Base-by-base conservation (phyloP, 345 rosid species). In the Rhizophora apiculata region DNA sequence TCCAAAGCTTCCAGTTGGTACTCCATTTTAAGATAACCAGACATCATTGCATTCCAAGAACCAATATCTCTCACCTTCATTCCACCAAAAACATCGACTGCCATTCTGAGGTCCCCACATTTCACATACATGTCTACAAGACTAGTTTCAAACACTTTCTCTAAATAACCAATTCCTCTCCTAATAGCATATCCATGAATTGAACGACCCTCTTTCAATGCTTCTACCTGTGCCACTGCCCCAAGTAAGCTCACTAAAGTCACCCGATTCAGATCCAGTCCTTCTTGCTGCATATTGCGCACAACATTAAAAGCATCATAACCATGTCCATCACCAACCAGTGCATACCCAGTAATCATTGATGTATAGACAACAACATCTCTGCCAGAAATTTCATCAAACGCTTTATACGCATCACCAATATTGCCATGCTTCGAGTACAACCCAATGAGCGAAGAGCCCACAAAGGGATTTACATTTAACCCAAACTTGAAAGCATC, bases 71-170 rank as follows among this genome's bases (percentile, higher is more conserved):
- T 70, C 43, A 19, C 24, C 30, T 77, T 60, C 69, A 71, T 67
- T 66, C 58, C 37, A 21, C 63, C 53, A 59, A 76, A 80, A 54
- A 68, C 51, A 49, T 60, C 54, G 5, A 64, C 65, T 8, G 78
- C 80, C 53, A 19, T 69, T 30, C 34, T n/a, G 26, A 22, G 64
- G 5, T 46, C 66, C 58, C 64, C 61, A 37, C 82, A 82, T 73
- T 76, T 78, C 43, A 75, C 61, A 67, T 82, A 82, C 82, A 81
- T 74, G 26, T 79, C 77, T 62, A 76, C 68, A 6, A 82, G 82
- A 76, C 72, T 74, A 13, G 79, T 76, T 55, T 76, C 79, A 48
- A 82, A 71, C 46, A 79, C 68, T 63, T 79, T 74, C 65, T 82
- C 82, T 2, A 49, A 74, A 64, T 53, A 68, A 59, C 82, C 79